Base-by-base conservation (phyloP, 164 flowering plant genomes). In the Magnolia changhungtana region DNA sequence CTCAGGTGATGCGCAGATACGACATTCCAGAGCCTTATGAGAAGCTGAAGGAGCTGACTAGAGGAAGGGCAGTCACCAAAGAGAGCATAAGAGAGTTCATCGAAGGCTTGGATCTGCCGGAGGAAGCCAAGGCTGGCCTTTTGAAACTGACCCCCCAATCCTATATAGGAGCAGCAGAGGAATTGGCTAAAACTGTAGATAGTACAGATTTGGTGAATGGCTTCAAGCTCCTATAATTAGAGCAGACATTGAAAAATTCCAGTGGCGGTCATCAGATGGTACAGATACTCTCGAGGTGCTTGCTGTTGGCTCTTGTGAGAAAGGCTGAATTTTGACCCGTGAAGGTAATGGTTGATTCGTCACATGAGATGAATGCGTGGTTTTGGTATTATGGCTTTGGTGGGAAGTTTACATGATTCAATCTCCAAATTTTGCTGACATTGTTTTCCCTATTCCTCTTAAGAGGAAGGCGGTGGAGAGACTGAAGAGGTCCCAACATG, bases 1-100 rank as follows among this genome's bases (percentile, higher is more conserved):
- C 19, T 71, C 76, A 96, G 99, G 97, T 96, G 71, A 96, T 96
- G 99, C 83, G 98, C 80, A 88, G 98, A 82, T 96, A 92, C 73
- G 93, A 88, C 18, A 88, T 96, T 76, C 97, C 97, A 13, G 97
- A 94, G 85, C 97, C 99, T 4, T 96, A 96, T 68, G 99, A 96
- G 87, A 96, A 94, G 85, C 85, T 96, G 24, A 96, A 96, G 86
- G 98, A 89, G 83, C 85, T 96, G 67, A 96, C 99, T 11, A 85
- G 98, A 80, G 99, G 98, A 76, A 89, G 85, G 84, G 86, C 88
- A 50, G 92, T 96, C n/a, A 90, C 85, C 2, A 79, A 83, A 81
- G 95, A 92, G 77, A 91, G 92, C 68, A 87, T 96, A 72, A 84
- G 82, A 77, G 89, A 85, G 31, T 96, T 96, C 73, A 88, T 92